Percentiles rank a stretch among this genome's conserved stretches.
Evolutionary conservation across 768 basidiomycete species (phyloP).

Genomic region (Mycena vulgaris): DNA sequence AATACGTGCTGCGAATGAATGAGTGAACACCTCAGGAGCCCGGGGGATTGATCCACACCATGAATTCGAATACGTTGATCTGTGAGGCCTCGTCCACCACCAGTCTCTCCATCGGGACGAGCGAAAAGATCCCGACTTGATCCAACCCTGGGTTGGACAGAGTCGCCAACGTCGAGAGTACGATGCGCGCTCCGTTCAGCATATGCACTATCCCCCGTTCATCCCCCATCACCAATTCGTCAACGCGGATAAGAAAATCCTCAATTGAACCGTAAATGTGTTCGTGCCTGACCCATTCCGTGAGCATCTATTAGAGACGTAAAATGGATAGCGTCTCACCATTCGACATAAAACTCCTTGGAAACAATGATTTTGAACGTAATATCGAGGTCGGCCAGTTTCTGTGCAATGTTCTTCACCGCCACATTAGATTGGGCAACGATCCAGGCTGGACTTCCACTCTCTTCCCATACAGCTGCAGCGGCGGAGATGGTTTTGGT

Average conservation of each 20-base stretch:
- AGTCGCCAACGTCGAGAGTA: conserved; percentile 67
- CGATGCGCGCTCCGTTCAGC: conserved; percentile 50
- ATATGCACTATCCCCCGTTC: conserved; percentile 30
- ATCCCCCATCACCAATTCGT: conserved; percentile 45
- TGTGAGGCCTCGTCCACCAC: conserved; percentile 74
- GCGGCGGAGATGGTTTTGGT: conserved; percentile 57
- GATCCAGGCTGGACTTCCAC: conserved; percentile 51
- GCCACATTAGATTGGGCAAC: conserved; percentile 67
- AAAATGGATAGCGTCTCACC: conserved; percentile 43
- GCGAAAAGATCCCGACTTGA: conserved; percentile 20
- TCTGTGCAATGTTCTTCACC: conserved; percentile 66
- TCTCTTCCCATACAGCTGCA: conserved; percentile 23
- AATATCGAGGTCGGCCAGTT: conserved; percentile 51
- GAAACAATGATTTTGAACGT: conserved; percentile 62
- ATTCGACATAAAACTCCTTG: conserved; percentile 60
- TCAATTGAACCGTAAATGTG: conserved; percentile 59
- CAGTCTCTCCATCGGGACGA: conserved; percentile 48
- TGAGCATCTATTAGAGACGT: conserved; percentile 5
- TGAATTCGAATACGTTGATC: conserved; percentile 64
- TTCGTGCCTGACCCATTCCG: conserved; percentile 62
- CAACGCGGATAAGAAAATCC: conserved; percentile 54
- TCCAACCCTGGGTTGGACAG: conserved; percentile 48
- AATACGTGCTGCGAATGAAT: conserved; percentile 60
- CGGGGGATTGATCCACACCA: conserved; percentile 63
- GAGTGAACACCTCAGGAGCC: neutral